phyloP scores from a whole-genome alignment of 2,329 filamentous ascomycete species.

The Colletotrichum orbiculare region DNA sequence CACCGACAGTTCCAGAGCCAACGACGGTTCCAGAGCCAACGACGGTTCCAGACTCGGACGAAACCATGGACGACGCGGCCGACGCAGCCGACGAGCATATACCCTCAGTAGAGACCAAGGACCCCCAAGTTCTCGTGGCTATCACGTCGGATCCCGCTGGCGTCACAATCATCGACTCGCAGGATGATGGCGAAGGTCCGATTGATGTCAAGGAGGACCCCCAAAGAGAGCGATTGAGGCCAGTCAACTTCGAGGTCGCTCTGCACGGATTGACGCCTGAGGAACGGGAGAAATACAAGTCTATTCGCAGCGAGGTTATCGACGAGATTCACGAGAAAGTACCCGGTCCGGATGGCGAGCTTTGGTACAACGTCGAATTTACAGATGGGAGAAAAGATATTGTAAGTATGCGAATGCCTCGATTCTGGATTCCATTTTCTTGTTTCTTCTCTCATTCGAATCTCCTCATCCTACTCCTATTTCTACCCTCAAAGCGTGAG shows the following conservation, averaged over 20 bases:
- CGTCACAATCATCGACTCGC: background rate
- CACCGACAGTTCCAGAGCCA: background rate
- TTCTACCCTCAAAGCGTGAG: too few relatives aligned
- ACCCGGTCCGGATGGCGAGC: conserved; percentile 40
- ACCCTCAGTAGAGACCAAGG: background rate
- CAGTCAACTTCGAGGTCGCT: conserved; percentile 43
- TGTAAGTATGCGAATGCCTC: conserved; percentile 49
- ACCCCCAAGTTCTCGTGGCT: too few relatives aligned
- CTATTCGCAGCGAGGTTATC: conserved; percentile 50
- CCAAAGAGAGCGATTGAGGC: conserved; percentile 1
- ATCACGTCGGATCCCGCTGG: background rate
- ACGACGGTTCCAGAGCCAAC: too few relatives aligned
- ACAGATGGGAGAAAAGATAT: conserved; percentile 57
- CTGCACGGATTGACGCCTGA: conserved; percentile 44
- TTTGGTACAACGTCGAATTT: conserved; percentile 54
- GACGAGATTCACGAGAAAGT: conserved; percentile 49
- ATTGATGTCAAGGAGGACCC: background rate
- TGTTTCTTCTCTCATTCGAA: background rate
- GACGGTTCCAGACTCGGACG: background rate
- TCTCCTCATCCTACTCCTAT: background rate
- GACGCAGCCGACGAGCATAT: background rate
- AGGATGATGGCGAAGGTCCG: background rate
- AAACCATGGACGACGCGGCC: too few relatives aligned
- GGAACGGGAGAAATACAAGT: conserved; percentile 44
- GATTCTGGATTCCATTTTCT: too few relatives aligned